These are phyloP conservation scores for Avena insularis DNA, from an alignment of 176 grass and related monocot species.

Conservation along the genomic window DNA sequence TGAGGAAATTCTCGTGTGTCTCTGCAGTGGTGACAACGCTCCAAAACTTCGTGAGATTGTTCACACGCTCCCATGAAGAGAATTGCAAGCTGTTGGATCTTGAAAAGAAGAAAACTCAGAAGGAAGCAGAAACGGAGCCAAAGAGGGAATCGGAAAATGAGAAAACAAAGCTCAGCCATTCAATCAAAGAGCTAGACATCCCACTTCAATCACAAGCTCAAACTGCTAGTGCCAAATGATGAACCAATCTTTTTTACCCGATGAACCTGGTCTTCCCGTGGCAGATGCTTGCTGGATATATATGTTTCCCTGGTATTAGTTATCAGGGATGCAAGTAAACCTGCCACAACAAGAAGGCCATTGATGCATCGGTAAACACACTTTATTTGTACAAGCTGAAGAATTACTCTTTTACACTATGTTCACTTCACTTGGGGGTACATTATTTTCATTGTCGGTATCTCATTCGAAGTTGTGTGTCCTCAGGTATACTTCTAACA, in stretches of 20 bases:
- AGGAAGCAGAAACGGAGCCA: conserved; percentile 70
- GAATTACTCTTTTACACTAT: neutral
- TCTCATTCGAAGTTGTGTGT: conserved; percentile 25
- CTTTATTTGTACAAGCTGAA: neutral
- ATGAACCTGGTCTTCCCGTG: conserved; percentile 27
- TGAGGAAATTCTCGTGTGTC: conserved; percentile 30
- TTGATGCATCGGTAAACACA: conserved; percentile 34
- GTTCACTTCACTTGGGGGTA: neutral
- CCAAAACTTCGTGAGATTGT: conserved; percentile 83
- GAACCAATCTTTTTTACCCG: neutral
- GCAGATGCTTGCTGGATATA: conserved; percentile 22
- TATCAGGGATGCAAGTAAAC: conserved; percentile 17
- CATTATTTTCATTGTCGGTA: neutral
- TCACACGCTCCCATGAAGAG: conserved; percentile 83
- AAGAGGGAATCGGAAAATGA: conserved; percentile 34
- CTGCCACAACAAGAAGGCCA: conserved; percentile 4
- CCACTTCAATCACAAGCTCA: conserved; percentile 36
- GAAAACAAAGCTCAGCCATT: conserved; percentile 49
- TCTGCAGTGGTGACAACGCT: conserved; percentile 82
- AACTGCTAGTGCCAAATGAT: conserved; percentile 53
- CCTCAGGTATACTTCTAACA: conserved; percentile 42
- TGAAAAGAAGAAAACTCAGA: conserved; percentile 89
- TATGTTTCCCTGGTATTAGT: neutral
- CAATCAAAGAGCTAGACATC: conserved; percentile 59
- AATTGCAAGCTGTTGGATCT: conserved; percentile 86